phyloP scores from a whole-genome alignment of 23 red algal species.

The Agarophyton chilense region DNA sequence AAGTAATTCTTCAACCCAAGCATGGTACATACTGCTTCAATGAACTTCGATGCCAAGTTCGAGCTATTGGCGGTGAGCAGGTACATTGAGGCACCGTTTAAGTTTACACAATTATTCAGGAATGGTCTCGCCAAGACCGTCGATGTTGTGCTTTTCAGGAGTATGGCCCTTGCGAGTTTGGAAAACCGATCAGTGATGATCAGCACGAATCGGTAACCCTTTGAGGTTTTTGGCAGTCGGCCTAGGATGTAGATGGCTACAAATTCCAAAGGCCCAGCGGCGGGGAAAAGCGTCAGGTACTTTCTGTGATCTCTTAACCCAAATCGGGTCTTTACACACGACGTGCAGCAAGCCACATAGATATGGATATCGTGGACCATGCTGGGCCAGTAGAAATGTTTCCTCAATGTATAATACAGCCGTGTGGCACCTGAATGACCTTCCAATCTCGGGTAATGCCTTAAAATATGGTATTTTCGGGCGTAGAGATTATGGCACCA shows the following conservation, averaged over 20 bases:
- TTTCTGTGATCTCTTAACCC: neutral
- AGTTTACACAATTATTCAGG: neutral
- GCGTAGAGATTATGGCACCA: too few species aligned
- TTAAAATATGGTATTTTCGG: neutral
- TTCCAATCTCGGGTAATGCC: neutral
- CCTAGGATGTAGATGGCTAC: conserved; percentile 44
- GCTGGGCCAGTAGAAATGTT: too few species aligned
- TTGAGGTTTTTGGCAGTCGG: neutral
- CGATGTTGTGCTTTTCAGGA: too few species aligned
- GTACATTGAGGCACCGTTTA: neutral
- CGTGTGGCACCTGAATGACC: conserved; percentile 14
- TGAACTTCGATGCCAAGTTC: too few species aligned
- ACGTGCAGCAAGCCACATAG: too few species aligned
- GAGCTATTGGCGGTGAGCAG: neutral
- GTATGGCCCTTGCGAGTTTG: too few species aligned
- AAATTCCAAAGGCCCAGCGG: conserved; percentile 11
- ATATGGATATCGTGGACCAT: too few species aligned
- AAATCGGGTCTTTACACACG: neutral
- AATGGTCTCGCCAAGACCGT: too few species aligned
- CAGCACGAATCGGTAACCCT: conserved; percentile 5
- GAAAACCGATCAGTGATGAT: conserved; percentile 35
- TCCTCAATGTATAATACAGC: too few species aligned
- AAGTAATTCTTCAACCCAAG: conserved; percentile 8
- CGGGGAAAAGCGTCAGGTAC: conserved; percentile 26
- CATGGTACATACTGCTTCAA: too few species aligned